Evolutionary conservation across 306 rosid genomes (phyloP).

Genomic region (Citrullus amarus): DNA sequence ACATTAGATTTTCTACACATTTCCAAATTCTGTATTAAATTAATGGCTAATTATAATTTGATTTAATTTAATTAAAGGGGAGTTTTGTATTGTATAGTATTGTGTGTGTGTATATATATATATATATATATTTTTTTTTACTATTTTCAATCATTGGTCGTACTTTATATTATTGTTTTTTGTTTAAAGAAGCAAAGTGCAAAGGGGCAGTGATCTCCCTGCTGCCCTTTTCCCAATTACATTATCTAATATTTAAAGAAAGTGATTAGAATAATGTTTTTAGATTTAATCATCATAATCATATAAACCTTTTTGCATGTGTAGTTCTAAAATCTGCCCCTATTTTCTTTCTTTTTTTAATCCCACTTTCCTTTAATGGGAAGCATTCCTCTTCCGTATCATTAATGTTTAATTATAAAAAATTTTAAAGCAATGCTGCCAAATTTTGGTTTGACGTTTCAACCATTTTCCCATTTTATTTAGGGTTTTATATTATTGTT

Average conservation of each 20-base stretch:
- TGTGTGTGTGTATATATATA: neutral
- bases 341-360: neutral
- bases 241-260: neutral
- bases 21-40: neutral
- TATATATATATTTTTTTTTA: neutral
- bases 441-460: too few relatives aligned
- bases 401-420: neutral
- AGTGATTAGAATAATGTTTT: neutral
- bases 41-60: neutral
- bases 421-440: too few relatives aligned
- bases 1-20: conserved; percentile 3
- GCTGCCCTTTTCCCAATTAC: neutral
- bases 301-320: neutral
- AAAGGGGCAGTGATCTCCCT: neutral
- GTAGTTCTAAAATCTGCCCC: neutral
- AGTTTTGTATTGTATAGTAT: neutral
- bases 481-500: too few relatives aligned
- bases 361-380: neutral
- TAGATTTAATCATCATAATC: conserved; percentile 1
- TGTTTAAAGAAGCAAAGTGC: neutral
- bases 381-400: neutral
- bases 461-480: too few relatives aligned
- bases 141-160: conserved; percentile 2
- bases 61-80: neutral
- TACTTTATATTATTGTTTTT: conserved; percentile 1